Conservation (phyloP, 2,329 filamentous ascomycete species). For the Ophiostoma ulmi region DNA sequence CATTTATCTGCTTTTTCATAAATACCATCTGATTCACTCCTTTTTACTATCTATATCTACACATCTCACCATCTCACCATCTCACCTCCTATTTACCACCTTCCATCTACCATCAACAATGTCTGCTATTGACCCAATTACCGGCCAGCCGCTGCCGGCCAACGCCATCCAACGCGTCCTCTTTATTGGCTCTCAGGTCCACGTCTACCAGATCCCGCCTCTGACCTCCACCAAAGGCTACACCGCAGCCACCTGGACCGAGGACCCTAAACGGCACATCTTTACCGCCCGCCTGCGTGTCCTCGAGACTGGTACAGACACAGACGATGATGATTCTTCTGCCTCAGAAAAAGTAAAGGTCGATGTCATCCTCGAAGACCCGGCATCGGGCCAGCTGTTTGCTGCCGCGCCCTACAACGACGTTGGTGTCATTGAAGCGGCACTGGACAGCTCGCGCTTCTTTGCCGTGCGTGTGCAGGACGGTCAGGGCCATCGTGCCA, state of each 20-base stretch:
- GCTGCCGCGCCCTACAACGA: conserved; percentile 75
- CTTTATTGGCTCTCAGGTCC: conserved; percentile 67
- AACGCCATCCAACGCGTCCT: conserved; percentile 82
- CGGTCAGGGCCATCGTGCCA: conserved; percentile 67
- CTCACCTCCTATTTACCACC: not conserved
- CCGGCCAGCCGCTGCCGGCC: conserved; percentile 59
- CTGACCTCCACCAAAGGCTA: conserved; percentile 73
- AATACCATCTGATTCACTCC: not conserved
- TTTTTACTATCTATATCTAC: not conserved
- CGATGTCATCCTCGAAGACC: conserved; percentile 75
- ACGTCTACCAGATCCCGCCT: conserved; percentile 84
- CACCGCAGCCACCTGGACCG: conserved; percentile 71
- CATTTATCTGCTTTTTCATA: not conserved
- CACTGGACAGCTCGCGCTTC: conserved; percentile 74
- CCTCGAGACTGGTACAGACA: conserved; percentile 62
- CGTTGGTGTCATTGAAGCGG: conserved; percentile 64
- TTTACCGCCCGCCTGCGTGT: conserved; percentile 79
- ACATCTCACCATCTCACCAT: not conserved
- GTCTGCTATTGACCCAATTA: conserved; percentile 65
- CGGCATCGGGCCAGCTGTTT: conserved; percentile 67
- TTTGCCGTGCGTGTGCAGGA: conserved; percentile 79
- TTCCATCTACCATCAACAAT: conserved; percentile 37
- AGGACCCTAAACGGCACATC: conserved; percentile 65
- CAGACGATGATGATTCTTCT: conserved; percentile 29
- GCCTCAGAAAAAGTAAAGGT: conserved; percentile 55